Percentiles rank a stretch among this genome's conserved stretches.
phyloP scores from a whole-genome alignment of 192 early-diverging fungal genomes.

The Diversispora epigaea region DNA sequence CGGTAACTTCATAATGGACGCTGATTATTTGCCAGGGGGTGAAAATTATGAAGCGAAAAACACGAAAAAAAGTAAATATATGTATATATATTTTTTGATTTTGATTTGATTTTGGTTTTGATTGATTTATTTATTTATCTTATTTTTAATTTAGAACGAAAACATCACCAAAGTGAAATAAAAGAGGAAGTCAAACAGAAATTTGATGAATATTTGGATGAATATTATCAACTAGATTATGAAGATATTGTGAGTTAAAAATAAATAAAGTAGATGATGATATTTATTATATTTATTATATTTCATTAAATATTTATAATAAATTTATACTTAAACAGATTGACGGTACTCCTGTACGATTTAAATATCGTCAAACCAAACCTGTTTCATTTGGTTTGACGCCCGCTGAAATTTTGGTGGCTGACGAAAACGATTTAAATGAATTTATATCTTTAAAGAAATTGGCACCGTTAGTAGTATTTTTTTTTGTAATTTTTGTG shows the following conservation, averaged over 20 bases:
- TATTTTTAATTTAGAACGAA: not conserved
- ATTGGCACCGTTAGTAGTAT: conserved; percentile 80
- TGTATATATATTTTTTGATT: conserved; percentile 12
- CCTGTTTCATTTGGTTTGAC: conserved; percentile 75
- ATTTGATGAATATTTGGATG: conserved; percentile 76
- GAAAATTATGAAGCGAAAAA: conserved; percentile 50
- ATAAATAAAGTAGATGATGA: not conserved
- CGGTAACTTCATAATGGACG: conserved; percentile 85
- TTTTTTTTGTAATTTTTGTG: too few relatives aligned
- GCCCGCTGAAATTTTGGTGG: conserved; percentile 83
- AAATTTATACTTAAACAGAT: conserved; percentile 43
- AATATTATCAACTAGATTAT: conserved; percentile 89
- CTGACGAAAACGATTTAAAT: conserved; percentile 86
- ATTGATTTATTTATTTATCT: not conserved
- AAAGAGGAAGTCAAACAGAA: conserved; percentile 47
- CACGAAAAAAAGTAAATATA: conserved; percentile 28
- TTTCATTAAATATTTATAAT: conserved; percentile 18
- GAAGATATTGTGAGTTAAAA: conserved; percentile 76
- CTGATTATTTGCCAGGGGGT: conserved; percentile 80
- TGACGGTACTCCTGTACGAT: conserved; percentile 82
- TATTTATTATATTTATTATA: not conserved
- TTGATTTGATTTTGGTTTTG: too few relatives aligned
- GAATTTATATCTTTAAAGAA: conserved; percentile 82
- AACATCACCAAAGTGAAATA: conserved; percentile 36
- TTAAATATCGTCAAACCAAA: conserved; percentile 89